These are phyloP conservation scores for Phellinidium pouzarii DNA, from an alignment of 1,284 basidiomycete genomes.

Conservation along the genomic window DNA sequence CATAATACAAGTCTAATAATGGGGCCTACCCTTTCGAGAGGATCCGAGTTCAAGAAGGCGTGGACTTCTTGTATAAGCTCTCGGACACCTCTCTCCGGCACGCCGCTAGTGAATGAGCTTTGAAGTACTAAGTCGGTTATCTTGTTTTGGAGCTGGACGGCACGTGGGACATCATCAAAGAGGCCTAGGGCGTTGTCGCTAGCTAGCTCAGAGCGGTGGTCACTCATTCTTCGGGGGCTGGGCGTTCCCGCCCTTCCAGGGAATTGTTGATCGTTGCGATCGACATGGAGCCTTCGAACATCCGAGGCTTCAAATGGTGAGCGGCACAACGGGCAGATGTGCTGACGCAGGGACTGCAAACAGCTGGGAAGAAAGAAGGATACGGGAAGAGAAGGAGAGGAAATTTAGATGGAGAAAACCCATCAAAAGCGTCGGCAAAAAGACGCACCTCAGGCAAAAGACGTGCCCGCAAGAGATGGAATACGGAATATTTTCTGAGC, in stretches of 20 bases:
- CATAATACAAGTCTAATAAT: neutral
- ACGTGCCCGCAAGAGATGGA: constrained; percentile 39
- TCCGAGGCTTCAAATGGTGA: constrained; percentile 13
- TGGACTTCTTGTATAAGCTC: constrained; percentile 16
- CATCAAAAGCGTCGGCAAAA: neutral
- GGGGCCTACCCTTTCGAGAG: constrained; percentile 10
- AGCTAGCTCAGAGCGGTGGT: neutral
- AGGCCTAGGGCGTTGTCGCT: constrained; percentile 8
- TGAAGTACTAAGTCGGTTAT: constrained; percentile 12
- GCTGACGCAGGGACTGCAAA: constrained; percentile 8
- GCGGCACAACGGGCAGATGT: constrained; percentile 16
- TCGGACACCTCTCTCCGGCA: constrained; percentile 8
- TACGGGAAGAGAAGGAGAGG: neutral
- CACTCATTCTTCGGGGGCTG: neutral
- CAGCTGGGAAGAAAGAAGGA: neutral
- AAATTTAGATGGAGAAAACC: too few species aligned
- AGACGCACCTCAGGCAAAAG: constrained; percentile 28
- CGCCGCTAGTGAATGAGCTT: constrained; percentile 7
- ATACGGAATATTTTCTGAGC: constrained; percentile 31
- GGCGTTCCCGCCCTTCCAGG: neutral
- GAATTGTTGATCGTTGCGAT: constrained; percentile 9
- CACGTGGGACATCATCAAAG: constrained; percentile 8
- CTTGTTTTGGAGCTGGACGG: constrained; percentile 5
- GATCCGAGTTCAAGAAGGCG: constrained; percentile 9
- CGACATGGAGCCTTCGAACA: constrained; percentile 16